Conservation (phyloP, 352 stramenopile species). For the Phytophthora capsici region DNA sequence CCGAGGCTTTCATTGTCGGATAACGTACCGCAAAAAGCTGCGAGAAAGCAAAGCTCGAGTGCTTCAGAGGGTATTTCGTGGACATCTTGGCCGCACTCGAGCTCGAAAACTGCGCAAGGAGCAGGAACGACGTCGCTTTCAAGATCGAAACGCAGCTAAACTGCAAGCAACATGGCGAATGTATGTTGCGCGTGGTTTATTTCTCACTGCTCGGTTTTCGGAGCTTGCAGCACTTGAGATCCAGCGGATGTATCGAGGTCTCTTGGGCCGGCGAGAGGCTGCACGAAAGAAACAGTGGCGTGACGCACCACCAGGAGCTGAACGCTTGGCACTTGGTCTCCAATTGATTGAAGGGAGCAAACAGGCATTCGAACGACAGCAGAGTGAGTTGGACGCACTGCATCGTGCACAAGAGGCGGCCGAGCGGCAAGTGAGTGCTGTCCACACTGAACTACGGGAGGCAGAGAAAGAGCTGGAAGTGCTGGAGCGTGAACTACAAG, state of each 20-base stretch:
- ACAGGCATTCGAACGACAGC: constrained; percentile 91
- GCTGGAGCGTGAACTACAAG: constrained; percentile 90
- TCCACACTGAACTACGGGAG: constrained; percentile 91
- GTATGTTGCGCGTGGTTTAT: constrained; percentile 75
- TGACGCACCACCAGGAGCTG: constrained; percentile 84
- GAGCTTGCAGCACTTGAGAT: constrained; percentile 89
- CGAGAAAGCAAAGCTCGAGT: constrained; percentile 51
- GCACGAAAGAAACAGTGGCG: constrained; percentile 85
- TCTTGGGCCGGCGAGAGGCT: constrained; percentile 74
- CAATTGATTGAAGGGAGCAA: constrained; percentile 94
- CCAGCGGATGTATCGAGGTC: constrained; percentile 90
- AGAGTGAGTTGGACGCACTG: constrained; percentile 92
- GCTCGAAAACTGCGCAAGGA: constrained; percentile 52
- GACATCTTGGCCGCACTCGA: constrained; percentile 55
- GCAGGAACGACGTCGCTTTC: constrained; percentile 43
- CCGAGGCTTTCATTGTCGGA: constrained; percentile 68
- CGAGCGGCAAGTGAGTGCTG: constrained; percentile 88
- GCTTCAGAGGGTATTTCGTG: constrained; percentile 80
- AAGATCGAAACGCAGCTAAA: constrained; percentile 73
- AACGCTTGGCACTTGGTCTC: constrained; percentile 90
- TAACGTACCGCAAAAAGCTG: constrained; percentile 49
- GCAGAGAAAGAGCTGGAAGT: constrained; percentile 91
- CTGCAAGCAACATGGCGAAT: constrained; percentile 92
- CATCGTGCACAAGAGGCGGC: constrained; percentile 91
- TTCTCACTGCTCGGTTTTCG: constrained; percentile 64